These are phyloP conservation scores for Solanum sitiens DNA, from an alignment of 257 asterid species.

Conservation along the genomic window DNA sequence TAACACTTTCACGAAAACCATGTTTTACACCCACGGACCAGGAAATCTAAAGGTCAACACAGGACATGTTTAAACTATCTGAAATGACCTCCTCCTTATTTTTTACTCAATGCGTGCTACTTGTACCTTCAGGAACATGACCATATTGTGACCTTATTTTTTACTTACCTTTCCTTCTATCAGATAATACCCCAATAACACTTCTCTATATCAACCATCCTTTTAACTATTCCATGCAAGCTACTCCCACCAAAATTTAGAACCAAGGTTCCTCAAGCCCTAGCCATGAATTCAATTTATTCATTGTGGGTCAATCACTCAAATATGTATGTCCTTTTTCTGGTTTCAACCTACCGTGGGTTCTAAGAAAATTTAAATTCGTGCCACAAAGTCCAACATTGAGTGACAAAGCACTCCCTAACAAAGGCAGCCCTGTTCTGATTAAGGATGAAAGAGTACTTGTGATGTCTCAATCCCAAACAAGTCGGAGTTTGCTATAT, in stretches of 20 bases:
- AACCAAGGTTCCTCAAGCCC: neutral
- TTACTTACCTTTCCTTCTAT: neutral
- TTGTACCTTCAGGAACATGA: neutral
- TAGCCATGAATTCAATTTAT: neutral
- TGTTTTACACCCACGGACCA: neutral
- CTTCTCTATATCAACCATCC: neutral
- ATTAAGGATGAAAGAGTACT: too few species aligned
- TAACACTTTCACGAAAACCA: neutral
- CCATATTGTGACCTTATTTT: neutral
- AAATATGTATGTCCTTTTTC: neutral
- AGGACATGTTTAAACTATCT: neutral
- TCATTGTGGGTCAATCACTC: neutral
- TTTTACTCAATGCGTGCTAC: neutral
- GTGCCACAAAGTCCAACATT: neutral
- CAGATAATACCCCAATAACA: neutral
- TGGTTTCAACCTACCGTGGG: neutral
- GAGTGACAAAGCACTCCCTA: neutral
- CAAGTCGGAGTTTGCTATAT: neutral
- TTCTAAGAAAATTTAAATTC: neutral
- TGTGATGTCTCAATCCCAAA: neutral
- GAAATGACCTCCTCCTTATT: neutral
- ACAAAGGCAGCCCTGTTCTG: neutral
- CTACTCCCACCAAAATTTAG: neutral
- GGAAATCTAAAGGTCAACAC: neutral
- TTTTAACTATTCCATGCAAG: neutral